Evolutionary conservation across 192 early-diverging fungal species (phyloP).

Genomic region (Coemansia sp.): DNA sequence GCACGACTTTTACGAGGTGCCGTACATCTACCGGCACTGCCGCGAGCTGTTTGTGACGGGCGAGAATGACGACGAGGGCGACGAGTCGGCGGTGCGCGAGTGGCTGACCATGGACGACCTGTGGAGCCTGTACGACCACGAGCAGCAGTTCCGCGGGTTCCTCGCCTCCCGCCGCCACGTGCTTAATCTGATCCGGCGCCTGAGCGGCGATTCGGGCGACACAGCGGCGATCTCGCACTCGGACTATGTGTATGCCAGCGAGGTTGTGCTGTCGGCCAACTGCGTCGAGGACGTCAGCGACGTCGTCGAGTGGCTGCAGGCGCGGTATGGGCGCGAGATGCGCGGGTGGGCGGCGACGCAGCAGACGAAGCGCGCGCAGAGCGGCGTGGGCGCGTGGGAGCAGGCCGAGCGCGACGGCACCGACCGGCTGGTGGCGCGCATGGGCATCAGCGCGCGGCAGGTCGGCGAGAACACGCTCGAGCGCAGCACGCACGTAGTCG

Average conservation of each 20-base stretch:
- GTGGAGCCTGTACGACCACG: conserved; percentile 89
- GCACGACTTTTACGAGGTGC: conserved; percentile 86
- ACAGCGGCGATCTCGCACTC: not conserved
- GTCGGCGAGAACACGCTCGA: conserved; percentile 64
- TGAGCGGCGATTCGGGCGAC: conserved; percentile 33
- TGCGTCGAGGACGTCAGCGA: conserved; percentile 68
- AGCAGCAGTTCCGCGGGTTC: conserved; percentile 75
- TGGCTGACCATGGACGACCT: conserved; percentile 72
- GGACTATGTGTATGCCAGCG: conserved; percentile 30
- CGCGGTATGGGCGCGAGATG: conserved; percentile 57
- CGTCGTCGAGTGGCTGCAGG: conserved; percentile 65
- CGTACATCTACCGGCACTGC: conserved; percentile 84
- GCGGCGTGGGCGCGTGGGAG: conserved; percentile 41
- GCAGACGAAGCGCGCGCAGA: conserved; percentile 48
- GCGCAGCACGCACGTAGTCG: conserved; percentile 27
- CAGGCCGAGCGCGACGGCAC: conserved; percentile 45
- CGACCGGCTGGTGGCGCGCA: conserved; percentile 42
- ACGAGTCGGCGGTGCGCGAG: conserved; percentile 47
- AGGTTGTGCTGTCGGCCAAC: conserved; percentile 22
- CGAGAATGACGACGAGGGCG: conserved; percentile 26
- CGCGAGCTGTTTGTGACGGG: conserved; percentile 80
- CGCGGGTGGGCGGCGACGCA: conserved; percentile 15
- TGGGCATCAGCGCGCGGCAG: conserved; percentile 62
- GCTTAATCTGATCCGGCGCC: conserved; percentile 52
- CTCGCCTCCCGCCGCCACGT: conserved; percentile 64